A percentile compares a stretch with the other conserved stretches of the same genome.
Evolutionary conservation across 1,139 yeast species (phyloP).

Genomic region (Candida neerlandica): DNA sequence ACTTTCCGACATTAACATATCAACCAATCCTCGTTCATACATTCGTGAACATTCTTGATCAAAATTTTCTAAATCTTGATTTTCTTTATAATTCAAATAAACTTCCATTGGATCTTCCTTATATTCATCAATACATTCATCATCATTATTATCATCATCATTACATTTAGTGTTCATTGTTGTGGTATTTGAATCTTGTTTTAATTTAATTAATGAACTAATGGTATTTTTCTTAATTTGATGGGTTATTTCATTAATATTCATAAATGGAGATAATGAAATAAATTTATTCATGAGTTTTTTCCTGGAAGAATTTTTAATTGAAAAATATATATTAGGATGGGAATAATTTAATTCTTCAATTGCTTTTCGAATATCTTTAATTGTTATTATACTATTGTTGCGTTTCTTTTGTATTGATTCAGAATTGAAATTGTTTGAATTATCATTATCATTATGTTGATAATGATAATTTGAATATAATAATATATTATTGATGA

Average conservation of each 20-base stretch:
- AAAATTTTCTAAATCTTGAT: constrained; percentile 16
- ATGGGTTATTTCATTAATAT: not conserved
- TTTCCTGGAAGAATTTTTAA: not conserved
- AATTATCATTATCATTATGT: not conserved
- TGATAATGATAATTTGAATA: not conserved
- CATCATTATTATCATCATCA: not conserved
- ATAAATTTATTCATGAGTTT: not conserved
- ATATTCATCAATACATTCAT: not conserved
- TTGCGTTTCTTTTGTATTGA: not conserved
- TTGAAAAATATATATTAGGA: not conserved
- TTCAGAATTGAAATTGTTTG: too few relatives aligned
- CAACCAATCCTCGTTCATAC: constrained; percentile 22
- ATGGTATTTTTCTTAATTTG: not conserved
- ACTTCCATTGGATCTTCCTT: not conserved
- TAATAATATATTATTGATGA: constrained; percentile 6
- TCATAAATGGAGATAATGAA: not conserved
- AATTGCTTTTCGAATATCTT: constrained; percentile 6
- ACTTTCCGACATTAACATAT: constrained; percentile 13
- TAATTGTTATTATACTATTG: not conserved
- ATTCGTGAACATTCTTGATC: constrained; percentile 20
- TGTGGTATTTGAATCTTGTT: not conserved
- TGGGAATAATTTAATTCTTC: not conserved
- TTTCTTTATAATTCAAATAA: constrained; percentile 13
- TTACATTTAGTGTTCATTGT: not conserved
- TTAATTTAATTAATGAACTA: not conserved